Percentiles rank a stretch among this genome's conserved stretches.
Conservation (phyloP, 2,329 filamentous ascomycete species). For the Emmonsiellopsis sp. region DNA sequence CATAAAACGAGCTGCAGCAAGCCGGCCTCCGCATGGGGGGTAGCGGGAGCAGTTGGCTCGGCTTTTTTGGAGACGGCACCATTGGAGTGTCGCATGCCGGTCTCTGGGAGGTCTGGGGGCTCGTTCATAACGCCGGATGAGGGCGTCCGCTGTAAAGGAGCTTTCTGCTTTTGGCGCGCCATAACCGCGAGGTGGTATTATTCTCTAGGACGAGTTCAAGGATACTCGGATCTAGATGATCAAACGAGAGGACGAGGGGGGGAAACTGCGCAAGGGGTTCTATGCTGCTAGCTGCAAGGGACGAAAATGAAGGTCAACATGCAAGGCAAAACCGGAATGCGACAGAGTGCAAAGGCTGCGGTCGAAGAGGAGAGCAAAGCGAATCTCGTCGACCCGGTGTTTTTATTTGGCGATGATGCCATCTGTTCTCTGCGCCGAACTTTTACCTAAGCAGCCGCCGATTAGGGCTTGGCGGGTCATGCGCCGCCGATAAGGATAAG, state of each 20-base stretch:
- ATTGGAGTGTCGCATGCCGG: constrained; percentile 21
- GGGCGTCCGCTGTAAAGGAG: constrained; percentile 53
- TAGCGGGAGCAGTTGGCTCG: constrained; percentile 16
- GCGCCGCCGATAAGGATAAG: not conserved
- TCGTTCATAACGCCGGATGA: constrained; percentile 55
- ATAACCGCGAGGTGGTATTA: constrained; percentile 31
- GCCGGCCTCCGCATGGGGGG: constrained; percentile 41
- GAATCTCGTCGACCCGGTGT: not conserved
- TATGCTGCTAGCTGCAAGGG: no score
- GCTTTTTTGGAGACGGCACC: constrained; percentile 15
- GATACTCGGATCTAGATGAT: no score
- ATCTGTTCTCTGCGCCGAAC: constrained; percentile 25
- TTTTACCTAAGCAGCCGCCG: constrained; percentile 4
- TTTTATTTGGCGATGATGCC: constrained; percentile 19
- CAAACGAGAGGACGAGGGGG: no score
- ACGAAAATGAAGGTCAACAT: no score
- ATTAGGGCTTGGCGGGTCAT: not conserved
- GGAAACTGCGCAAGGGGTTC: no score
- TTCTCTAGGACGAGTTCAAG: no score
- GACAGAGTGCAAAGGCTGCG: no score
- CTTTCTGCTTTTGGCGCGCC: constrained; percentile 62
- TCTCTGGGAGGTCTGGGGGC: constrained; percentile 22
- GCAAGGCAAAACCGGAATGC: no score
- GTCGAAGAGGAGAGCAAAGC: not conserved
- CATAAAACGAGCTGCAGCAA: constrained; percentile 70